A percentile compares a stretch with the other conserved stretches of the same genome.
phyloP scores from a whole-genome alignment of 176 grass and related monocot species.

The Alloteropsis semialata region DNA sequence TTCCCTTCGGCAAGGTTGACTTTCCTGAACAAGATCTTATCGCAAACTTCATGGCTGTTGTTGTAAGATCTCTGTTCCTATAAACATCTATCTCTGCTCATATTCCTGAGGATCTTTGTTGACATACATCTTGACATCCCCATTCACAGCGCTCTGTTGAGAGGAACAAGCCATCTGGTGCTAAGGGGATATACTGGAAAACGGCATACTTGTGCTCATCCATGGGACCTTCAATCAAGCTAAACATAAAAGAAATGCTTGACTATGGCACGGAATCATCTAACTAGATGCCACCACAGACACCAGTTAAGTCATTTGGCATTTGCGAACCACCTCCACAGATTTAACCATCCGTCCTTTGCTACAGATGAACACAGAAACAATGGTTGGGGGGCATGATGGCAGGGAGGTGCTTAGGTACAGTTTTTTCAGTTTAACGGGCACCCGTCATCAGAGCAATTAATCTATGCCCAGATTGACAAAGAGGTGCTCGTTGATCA shows the following conservation, averaged over 20 bases:
- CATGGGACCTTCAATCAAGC: slow-evolving; percentile 91
- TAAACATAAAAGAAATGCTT: slow-evolving; percentile 93
- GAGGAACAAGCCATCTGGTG: slow-evolving; percentile 92
- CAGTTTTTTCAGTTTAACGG: slow-evolving; percentile 44
- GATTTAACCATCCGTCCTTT: slow-evolving; percentile 22
- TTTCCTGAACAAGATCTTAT: slow-evolving; percentile 92
- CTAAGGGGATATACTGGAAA: slow-evolving; percentile 98
- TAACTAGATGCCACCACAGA: slow-evolving; percentile 32
- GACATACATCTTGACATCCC: slow-evolving; percentile 17
- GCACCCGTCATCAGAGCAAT: slow-evolving; percentile 28
- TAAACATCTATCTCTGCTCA: not conserved
- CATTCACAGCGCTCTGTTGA: slow-evolving; percentile 77
- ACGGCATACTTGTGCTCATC: slow-evolving; percentile 83
- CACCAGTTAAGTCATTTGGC: slow-evolving; percentile 9
- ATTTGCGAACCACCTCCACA: slow-evolving; percentile 24
- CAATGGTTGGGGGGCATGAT: not conserved
- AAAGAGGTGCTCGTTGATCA: slow-evolving; percentile 25
- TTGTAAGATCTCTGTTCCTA: slow-evolving; percentile 56
- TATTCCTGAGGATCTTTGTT: not conserved
- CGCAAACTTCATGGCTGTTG: slow-evolving; percentile 87
- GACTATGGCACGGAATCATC: slow-evolving; percentile 53
- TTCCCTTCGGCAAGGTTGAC: slow-evolving; percentile 84
- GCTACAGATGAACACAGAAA: slow-evolving; percentile 19
- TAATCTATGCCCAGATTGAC: slow-evolving; percentile 29
- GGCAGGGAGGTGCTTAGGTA: slow-evolving; percentile 41